Evolutionary conservation across 768 basidiomycete genomes (phyloP).

Genomic region (Lyophyllum shimeji): DNA sequence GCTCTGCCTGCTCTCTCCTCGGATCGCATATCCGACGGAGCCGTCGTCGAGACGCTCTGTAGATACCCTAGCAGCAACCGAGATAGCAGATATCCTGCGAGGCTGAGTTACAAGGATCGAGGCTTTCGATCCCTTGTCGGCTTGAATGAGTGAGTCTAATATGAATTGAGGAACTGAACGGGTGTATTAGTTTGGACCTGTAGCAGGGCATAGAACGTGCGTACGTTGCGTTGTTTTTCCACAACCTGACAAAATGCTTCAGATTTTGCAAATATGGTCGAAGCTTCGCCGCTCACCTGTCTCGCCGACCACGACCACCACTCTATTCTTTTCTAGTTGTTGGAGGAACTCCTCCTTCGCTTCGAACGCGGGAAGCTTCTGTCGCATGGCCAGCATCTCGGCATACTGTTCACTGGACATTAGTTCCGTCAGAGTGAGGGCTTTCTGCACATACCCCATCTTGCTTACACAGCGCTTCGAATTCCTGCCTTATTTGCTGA

Average conservation of each 20-base stretch:
- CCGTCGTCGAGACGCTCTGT: slow-evolving; percentile 75
- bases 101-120: slow-evolving; percentile 90
- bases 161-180: slow-evolving; percentile 82
- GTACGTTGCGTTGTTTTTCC: slow-evolving; percentile 90
- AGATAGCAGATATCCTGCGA: slow-evolving; percentile 83
- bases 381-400: slow-evolving; percentile 54
- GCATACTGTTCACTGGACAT: slow-evolving; percentile 38
- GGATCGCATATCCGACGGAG: slow-evolving; percentile 84
- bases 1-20: slow-evolving; percentile 76
- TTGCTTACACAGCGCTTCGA: slow-evolving; percentile 43
- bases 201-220: slow-evolving; percentile 11
- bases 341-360: slow-evolving; percentile 63
- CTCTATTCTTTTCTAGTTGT: slow-evolving; percentile 55
- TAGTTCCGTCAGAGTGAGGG: background rate
- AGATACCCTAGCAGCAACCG: slow-evolving; percentile 85
- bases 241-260: slow-evolving; percentile 48
- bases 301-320: slow-evolving; percentile 87
- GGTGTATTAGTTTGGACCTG: background rate
- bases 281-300: slow-evolving; percentile 51
- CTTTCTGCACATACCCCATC: slow-evolving; percentile 28
- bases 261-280: background rate
- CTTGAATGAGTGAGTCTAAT: slow-evolving; percentile 74
- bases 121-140: slow-evolving; percentile 57
- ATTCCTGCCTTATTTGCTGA: slow-evolving; percentile 50
- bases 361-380: slow-evolving; percentile 74